phyloP scores from a whole-genome alignment of 805 yeast genomes.

The Myxozyma melibiosi region DNA sequence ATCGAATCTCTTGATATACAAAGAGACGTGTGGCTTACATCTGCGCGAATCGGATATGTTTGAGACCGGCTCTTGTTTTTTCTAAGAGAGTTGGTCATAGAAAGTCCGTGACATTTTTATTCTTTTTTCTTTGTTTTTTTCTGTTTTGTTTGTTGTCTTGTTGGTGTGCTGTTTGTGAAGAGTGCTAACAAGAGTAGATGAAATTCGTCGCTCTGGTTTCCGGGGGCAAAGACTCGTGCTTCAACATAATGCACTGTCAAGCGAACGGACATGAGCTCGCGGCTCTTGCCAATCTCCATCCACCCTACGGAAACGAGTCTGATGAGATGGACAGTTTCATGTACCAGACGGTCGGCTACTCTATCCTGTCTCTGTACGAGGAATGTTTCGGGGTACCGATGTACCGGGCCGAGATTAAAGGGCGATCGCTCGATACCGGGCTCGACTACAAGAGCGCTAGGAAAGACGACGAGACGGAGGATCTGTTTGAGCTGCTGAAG shows the following conservation, averaged over 20 bases:
- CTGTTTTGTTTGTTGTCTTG: neutral
- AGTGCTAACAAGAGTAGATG: slow-evolving; percentile 50
- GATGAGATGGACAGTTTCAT: slow-evolving; percentile 91
- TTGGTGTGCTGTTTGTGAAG: neutral
- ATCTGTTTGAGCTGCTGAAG: slow-evolving; percentile 58
- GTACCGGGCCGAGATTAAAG: slow-evolving; percentile 66
- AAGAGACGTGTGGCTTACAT: slow-evolving; percentile 18
- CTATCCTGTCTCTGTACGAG: slow-evolving; percentile 63
- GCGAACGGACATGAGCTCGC: slow-evolving; percentile 80
- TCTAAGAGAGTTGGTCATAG: slow-evolving; percentile 23
- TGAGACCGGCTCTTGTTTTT: slow-evolving; percentile 23
- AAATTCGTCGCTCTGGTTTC: slow-evolving; percentile 89
- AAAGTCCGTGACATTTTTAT: slow-evolving; percentile 25
- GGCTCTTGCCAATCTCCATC: slow-evolving; percentile 83
- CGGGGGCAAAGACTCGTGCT: slow-evolving; percentile 97
- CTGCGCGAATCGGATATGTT: slow-evolving; percentile 24
- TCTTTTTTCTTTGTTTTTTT: slow-evolving; percentile 2
- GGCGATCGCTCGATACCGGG: slow-evolving; percentile 61
- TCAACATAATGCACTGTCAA: slow-evolving; percentile 83
- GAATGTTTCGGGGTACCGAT: slow-evolving; percentile 79
- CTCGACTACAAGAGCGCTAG: slow-evolving; percentile 72
- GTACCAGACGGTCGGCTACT: slow-evolving; percentile 98
- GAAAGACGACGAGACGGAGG: slow-evolving; percentile 86
- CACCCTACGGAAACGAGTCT: slow-evolving; percentile 46
- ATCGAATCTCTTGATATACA: neutral